phyloP scores from a whole-genome alignment of 306 rosid species.

The Alnus glutinosa region DNA sequence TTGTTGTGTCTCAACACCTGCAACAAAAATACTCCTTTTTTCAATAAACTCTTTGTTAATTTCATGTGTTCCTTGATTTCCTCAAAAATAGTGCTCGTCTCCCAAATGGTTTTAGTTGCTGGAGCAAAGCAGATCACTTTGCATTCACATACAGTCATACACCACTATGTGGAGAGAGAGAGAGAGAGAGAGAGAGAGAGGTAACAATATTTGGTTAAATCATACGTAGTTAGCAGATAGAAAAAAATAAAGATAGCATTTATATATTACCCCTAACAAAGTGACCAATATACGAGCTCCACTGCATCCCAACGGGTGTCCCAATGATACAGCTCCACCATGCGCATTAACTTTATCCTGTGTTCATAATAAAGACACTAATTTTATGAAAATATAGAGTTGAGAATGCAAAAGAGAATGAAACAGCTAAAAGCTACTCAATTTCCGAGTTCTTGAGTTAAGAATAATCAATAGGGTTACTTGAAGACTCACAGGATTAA shows the following conservation, averaged over 20 bases:
- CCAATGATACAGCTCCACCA: conserved; percentile 95
- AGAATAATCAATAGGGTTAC: conserved; percentile 12
- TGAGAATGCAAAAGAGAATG: background rate
- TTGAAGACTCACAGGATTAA: conserved; percentile 71
- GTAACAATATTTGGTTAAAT: background rate
- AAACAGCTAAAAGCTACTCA: background rate
- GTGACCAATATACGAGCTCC: conserved; percentile 96
- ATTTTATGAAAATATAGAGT: conserved; percentile 14
- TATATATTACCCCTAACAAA: conserved; percentile 70
- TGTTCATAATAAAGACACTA: conserved; percentile 35
- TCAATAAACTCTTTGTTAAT: conserved; percentile 16
- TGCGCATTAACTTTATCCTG: conserved; percentile 78
- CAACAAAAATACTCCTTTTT: conserved; percentile 28
- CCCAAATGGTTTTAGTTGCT: conserved; percentile 7
- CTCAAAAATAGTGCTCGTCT: background rate
- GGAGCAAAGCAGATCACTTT: conserved; percentile 3
- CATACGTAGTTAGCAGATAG: background rate
- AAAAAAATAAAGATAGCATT: conserved; percentile 4
- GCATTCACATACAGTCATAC: background rate
- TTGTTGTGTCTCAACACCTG: conserved; percentile 80
- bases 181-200: background rate
- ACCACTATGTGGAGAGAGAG: background rate
- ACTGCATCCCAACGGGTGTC: conserved; percentile 95
- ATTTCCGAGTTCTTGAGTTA: conserved; percentile 1
- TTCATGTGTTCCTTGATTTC: conserved; percentile 1